Conservation (phyloP, 1,284 basidiomycete species). For the Ganoderma resinaceum region DNA sequence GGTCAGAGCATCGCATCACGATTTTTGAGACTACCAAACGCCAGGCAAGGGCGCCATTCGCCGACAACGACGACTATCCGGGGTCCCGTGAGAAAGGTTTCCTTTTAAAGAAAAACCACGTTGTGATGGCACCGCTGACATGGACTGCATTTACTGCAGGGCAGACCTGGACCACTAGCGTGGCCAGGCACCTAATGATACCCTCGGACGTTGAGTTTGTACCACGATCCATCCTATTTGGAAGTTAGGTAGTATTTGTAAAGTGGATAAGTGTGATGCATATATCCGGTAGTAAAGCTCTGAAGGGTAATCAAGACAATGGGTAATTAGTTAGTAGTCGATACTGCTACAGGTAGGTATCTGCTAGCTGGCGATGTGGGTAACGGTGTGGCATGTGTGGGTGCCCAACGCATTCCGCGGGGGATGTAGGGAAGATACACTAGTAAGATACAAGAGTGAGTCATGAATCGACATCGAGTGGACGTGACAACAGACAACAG, state of each 20-base stretch:
- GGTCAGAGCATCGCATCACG: too few species aligned
- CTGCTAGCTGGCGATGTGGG: conserved; percentile 15
- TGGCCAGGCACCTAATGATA: not conserved
- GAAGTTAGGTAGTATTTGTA: not conserved
- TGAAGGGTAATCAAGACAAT: not conserved
- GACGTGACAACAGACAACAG: conserved; percentile 1
- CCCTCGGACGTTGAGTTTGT: not conserved
- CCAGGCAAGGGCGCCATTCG: too few species aligned
- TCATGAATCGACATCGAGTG: conserved; percentile 13
- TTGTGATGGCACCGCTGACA: too few species aligned
- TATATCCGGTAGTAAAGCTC: not conserved
- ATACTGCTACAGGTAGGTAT: conserved; percentile 19
- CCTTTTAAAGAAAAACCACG: too few species aligned
- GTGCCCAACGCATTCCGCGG: not conserved
- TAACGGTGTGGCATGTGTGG: conserved; percentile 7
- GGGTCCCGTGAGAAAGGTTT: too few species aligned
- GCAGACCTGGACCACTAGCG: too few species aligned
- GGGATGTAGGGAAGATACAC: not conserved
- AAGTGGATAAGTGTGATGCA: not conserved
- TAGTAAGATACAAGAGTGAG: not conserved
- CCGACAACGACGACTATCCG: too few species aligned
- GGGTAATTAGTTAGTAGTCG: conserved; percentile 4
- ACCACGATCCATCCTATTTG: not conserved
- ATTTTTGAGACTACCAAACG: too few species aligned
- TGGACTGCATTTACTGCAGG: too few species aligned